Percentiles rank a stretch among this genome's conserved stretches.
Conservation (phyloP, 2,329 filamentous ascomycete species). For the Helotiales sp. region DNA sequence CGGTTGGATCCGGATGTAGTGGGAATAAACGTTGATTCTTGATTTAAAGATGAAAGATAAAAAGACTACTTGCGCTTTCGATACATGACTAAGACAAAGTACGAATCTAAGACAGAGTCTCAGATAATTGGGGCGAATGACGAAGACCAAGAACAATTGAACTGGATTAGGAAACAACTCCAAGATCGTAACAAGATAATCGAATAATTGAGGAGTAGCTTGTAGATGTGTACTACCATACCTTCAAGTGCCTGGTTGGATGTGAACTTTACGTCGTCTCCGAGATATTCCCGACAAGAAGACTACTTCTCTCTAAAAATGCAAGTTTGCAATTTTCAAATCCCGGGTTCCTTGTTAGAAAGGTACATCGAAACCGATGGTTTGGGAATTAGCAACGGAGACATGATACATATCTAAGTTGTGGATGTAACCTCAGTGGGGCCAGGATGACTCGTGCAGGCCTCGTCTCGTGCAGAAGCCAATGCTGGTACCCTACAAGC, state of each 20-base stretch:
- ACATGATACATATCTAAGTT: not conserved
- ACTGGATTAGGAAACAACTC: not conserved
- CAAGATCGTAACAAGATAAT: not conserved
- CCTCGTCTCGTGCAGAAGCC: not conserved
- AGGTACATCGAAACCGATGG: not conserved
- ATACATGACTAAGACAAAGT: not conserved
- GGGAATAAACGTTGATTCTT: no score
- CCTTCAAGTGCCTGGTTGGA: not conserved
- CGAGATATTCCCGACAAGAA: not conserved
- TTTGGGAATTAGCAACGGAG: conserved; percentile 4
- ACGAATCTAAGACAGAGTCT: not conserved
- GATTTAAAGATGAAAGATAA: not conserved
- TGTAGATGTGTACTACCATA: not conserved
- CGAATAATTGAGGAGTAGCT: not conserved
- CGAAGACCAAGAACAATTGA: not conserved
- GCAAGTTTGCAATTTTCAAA: not conserved
- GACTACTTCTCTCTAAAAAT: not conserved
- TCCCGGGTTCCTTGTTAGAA: not conserved
- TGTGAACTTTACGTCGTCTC: not conserved
- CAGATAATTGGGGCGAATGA: not conserved
- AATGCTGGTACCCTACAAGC: not conserved
- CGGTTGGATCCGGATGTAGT: no score
- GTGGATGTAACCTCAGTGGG: not conserved
- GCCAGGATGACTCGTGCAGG: not conserved
- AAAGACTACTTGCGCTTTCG: not conserved